A percentile compares a stretch with the other conserved stretches of the same genome.
Evolutionary conservation across 164 flowering plant species (phyloP).

Genomic region (Sedum album): DNA sequence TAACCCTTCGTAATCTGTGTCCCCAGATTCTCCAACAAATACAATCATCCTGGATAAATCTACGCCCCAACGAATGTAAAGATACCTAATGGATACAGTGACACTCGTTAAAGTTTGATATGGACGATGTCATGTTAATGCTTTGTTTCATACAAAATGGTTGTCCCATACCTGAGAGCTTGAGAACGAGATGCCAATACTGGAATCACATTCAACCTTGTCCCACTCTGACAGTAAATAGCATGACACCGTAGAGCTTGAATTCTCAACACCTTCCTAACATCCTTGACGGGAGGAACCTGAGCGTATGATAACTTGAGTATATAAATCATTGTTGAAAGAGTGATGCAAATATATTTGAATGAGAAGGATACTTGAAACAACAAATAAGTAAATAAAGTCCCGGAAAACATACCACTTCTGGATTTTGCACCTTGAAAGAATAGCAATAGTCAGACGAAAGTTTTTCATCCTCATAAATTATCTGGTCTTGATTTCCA

Average conservation of each 20-base stretch:
- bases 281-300: slow-evolving; percentile 78
- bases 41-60: slow-evolving; percentile 78
- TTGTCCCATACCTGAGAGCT: slow-evolving; percentile 67
- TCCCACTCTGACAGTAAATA: slow-evolving; percentile 60
- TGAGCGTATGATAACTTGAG: slow-evolving; percentile 16
- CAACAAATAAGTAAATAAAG: neutral
- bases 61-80: slow-evolving; percentile 73
- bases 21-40: slow-evolving; percentile 81
- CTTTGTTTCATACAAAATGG: neutral
- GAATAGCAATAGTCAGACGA: slow-evolving; percentile 66
- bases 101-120: neutral
- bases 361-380: neutral
- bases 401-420: slow-evolving; percentile 34
- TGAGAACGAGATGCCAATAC: slow-evolving; percentile 93
- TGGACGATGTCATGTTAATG: neutral
- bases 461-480: slow-evolving; percentile 43
- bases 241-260: slow-evolving; percentile 89
- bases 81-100: slow-evolving; percentile 40
- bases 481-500: slow-evolving; percentile 40
- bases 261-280: slow-evolving; percentile 69
- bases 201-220: slow-evolving; percentile 74
- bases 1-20: slow-evolving; percentile 85
- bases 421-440: slow-evolving; percentile 53
- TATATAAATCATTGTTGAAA: neutral
- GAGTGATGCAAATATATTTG: neutral